A percentile compares a stretch with the other conserved stretches of the same genome.
Evolutionary conservation across 768 basidiomycete genomes (phyloP).

Genomic region (Lactarius hatsudake): DNA sequence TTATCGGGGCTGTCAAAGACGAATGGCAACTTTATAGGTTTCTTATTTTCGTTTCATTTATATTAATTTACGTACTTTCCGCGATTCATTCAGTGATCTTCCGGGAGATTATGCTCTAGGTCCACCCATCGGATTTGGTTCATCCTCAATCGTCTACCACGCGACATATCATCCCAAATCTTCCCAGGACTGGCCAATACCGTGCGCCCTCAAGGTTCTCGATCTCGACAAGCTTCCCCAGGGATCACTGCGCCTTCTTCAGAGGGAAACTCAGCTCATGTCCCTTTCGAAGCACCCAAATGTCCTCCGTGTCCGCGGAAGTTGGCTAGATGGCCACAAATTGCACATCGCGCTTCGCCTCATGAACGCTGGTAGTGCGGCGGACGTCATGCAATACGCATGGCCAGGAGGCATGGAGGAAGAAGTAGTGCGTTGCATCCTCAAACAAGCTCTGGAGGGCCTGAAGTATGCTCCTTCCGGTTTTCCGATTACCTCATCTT

Average conservation of each 20-base stretch:
- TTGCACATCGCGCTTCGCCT: conserved; percentile 84
- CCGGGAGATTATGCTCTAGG: conserved; percentile 73
- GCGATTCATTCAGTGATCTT: conserved; percentile 49
- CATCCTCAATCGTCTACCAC: conserved; percentile 86
- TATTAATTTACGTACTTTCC: background rate
- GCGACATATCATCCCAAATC: conserved; percentile 57
- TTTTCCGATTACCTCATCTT: conserved; percentile 26
- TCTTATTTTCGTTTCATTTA: conserved; percentile 15
- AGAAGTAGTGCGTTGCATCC: conserved; percentile 79
- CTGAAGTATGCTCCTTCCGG: conserved; percentile 59
- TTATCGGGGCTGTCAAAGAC: conserved; percentile 81
- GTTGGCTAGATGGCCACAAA: conserved; percentile 82
- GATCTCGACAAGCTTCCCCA: conserved; percentile 79
- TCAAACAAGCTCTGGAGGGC: conserved; percentile 85
- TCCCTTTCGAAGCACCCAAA: conserved; percentile 92
- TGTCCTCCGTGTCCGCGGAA: conserved; percentile 85
- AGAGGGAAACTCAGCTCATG: conserved; percentile 88
- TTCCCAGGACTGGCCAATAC: conserved; percentile 38
- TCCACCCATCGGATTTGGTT: conserved; percentile 82
- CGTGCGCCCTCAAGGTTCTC: conserved; percentile 86
- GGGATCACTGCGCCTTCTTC: conserved; percentile 65
- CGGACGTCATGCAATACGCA: conserved; percentile 79
- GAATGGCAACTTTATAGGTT: conserved; percentile 83
- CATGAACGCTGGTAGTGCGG: conserved; percentile 86
- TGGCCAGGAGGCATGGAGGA: conserved; percentile 92